A percentile compares a stretch with the other conserved stretches of the same genome.
Conservation (phyloP, 106 monocot species). For the Platanthera guangdongensis region DNA sequence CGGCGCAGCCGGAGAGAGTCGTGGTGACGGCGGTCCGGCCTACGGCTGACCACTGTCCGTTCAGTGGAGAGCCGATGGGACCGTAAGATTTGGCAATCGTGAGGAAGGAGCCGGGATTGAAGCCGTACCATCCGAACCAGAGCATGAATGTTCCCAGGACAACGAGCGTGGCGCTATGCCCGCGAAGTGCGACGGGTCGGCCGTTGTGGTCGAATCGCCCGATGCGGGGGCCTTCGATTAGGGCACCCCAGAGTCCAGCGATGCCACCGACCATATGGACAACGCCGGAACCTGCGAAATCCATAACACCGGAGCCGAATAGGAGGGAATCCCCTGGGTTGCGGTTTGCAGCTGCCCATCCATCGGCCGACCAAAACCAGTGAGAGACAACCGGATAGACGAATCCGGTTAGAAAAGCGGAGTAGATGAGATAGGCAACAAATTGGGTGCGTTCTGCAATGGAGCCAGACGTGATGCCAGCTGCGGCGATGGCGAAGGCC, state of each 20-base stretch:
- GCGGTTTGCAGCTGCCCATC: neutral
- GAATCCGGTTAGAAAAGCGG: constrained; percentile 35
- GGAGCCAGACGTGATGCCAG: constrained; percentile 31
- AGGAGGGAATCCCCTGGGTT: constrained; percentile 1
- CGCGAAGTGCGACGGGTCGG: constrained; percentile 7
- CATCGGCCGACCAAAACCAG: constrained; percentile 9
- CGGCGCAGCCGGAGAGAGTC: constrained; percentile 26
- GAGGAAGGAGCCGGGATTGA: constrained; percentile 20
- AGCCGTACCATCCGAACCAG: constrained; percentile 19
- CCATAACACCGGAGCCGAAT: constrained; percentile 12
- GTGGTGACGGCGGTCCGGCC: constrained; percentile 33
- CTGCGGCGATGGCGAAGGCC: constrained; percentile 54
- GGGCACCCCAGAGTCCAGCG: constrained; percentile 8
- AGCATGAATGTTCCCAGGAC: constrained; percentile 29
- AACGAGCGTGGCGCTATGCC: constrained; percentile 20
- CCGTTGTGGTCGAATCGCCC: constrained; percentile 23
- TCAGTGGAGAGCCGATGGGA: constrained; percentile 4
- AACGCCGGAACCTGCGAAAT: constrained; percentile 11
- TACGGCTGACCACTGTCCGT: constrained; percentile 15
- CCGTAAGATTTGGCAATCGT: constrained; percentile 21
- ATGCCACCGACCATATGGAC: constrained; percentile 17
- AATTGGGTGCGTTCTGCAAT: constrained; percentile 32
- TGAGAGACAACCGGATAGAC: constrained; percentile 30
- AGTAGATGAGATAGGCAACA: constrained; percentile 37
- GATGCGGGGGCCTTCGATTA: constrained; percentile 13